A percentile compares a stretch with the other conserved stretches of the same genome.
Evolutionary conservation across 2,329 filamentous ascomycete genomes (phyloP).

Genomic region (Colletotrichum incanum): DNA sequence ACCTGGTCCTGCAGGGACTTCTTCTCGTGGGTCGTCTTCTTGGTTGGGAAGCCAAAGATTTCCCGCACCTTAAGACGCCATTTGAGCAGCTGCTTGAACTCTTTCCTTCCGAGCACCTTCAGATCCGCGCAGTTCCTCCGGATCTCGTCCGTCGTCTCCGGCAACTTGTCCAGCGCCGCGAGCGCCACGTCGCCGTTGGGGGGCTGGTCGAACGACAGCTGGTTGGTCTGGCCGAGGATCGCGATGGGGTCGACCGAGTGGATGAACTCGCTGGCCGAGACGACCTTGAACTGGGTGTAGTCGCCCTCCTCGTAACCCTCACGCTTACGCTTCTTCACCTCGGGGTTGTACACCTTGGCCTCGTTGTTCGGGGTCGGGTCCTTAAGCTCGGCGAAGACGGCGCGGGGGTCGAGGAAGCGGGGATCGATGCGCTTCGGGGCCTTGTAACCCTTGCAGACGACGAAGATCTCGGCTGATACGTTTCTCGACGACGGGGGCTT

Average conservation of each 20-base stretch:
- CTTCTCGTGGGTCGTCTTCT: constrained; percentile 68
- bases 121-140: constrained; percentile 84
- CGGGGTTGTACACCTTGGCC: constrained; percentile 97
- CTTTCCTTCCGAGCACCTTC: constrained; percentile 92
- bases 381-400: constrained; percentile 93
- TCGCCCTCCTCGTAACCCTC: constrained; percentile 98
- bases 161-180: constrained; percentile 86
- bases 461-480: constrained; percentile 98
- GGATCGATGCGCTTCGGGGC: constrained; percentile 95
- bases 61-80: constrained; percentile 94
- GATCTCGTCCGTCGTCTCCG: constrained; percentile 89
- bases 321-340: constrained; percentile 96
- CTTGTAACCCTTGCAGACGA: constrained; percentile 95
- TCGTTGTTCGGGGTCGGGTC: constrained; percentile 93
- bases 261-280: constrained; percentile 91
- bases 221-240: constrained; percentile 89
- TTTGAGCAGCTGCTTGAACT: constrained; percentile 90
- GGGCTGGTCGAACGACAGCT: constrained; percentile 86
- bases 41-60: constrained; percentile 87
- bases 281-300: constrained; percentile 92
- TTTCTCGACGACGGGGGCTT: constrained; percentile 97
- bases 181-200: constrained; percentile 87
- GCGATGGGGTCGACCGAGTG: constrained; percentile 94
- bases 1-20: constrained; percentile 55
- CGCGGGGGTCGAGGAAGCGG: constrained; percentile 88